Conservation (phyloP, 352 stramenopile genomes). For the Phytophthora niederhauseri region DNA sequence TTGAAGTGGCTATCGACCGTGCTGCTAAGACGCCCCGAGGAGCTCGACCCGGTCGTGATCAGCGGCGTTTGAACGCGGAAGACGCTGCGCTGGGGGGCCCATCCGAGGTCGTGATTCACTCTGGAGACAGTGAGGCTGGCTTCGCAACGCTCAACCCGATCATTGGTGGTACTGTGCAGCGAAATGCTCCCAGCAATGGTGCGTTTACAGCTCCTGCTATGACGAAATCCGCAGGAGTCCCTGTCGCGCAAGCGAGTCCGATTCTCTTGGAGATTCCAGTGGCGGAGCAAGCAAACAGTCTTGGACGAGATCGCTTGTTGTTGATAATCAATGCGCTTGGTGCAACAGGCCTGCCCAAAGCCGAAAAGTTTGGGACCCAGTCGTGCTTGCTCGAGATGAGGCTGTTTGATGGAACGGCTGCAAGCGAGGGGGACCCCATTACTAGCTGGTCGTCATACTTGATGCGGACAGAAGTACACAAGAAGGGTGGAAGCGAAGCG, state of each 20-base stretch:
- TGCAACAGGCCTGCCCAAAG: slow-evolving; percentile 60
- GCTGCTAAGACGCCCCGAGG: not conserved
- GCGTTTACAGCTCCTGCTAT: slow-evolving; percentile 28
- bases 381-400: slow-evolving; percentile 73
- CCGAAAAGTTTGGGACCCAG: slow-evolving; percentile 81
- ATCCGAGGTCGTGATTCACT: slow-evolving; percentile 79
- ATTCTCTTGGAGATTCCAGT: slow-evolving; percentile 58
- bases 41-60: slow-evolving; percentile 3
- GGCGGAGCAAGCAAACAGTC: slow-evolving; percentile 20
- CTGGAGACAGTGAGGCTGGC: slow-evolving; percentile 64
- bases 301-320: slow-evolving; percentile 28
- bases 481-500: slow-evolving; percentile 82
- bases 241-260: slow-evolving; percentile 28
- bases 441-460: slow-evolving; percentile 27
- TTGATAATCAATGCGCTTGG: slow-evolving; percentile 68
- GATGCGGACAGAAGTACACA: slow-evolving; percentile 70
- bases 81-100: slow-evolving; percentile 35
- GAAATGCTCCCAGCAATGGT: slow-evolving; percentile 25
- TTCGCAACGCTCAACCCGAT: slow-evolving; percentile 77
- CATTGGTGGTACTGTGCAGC: slow-evolving; percentile 36
- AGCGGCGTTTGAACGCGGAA: slow-evolving; percentile 25
- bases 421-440: slow-evolving; percentile 11
- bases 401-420: slow-evolving; percentile 32
- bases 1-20: slow-evolving; percentile 55
- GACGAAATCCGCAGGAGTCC: slow-evolving; percentile 29